Evolutionary conservation across 495 filamentous ascomycete species (phyloP), one percentile per base, ranked within the genome.

Genomic region (Bryoglossum gracile): DNA sequence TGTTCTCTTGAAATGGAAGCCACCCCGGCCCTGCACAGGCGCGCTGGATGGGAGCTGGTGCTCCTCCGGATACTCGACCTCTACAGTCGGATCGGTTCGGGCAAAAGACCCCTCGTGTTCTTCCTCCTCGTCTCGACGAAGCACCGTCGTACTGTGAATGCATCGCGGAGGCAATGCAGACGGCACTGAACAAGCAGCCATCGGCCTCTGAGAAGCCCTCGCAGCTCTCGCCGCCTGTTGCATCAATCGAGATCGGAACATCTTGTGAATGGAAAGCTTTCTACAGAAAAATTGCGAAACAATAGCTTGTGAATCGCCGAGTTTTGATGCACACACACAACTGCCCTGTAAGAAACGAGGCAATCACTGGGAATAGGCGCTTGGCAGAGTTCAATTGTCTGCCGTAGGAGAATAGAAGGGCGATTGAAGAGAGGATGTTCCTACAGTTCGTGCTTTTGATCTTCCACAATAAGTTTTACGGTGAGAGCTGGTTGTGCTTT

Each of bases 31-130:
- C 50, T 82, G 78, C 6, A 89, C 80, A 11, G 86, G 77, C 21
- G 68, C 63, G 28, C 76, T 79, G 4, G 74, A 65, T 3, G 87
- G 87, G 51, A 89, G 73, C 38, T 84, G 69, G 10, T 67, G 65
- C 53, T 86, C 83, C 33, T 78, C 76, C 4, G 88, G 89, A 62
- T 90, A 87, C 60, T 83, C 74, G 52, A 92, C 81, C 30, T 77
- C 72, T 38, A 94, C 80, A 47, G 69, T 75, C 33, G 87, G 75
- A 56, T 92, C 85, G 23, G 87, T 94, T 54, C 86, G 81, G 21
- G 89, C 86, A 61, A 81, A 85, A n/a, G 57, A 56, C 13, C 49
- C 49, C 28, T 60, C 50, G 13, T 44, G 46, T 9, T 25, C 45
- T 1, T 38, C 42, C 9, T 53, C 45, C 16, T 54, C 53, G 24